Evolutionary conservation across 306 rosid species (phyloP), one percentile per base, ranked within the genome.

Genomic region (Gastrolobium villosum): DNA sequence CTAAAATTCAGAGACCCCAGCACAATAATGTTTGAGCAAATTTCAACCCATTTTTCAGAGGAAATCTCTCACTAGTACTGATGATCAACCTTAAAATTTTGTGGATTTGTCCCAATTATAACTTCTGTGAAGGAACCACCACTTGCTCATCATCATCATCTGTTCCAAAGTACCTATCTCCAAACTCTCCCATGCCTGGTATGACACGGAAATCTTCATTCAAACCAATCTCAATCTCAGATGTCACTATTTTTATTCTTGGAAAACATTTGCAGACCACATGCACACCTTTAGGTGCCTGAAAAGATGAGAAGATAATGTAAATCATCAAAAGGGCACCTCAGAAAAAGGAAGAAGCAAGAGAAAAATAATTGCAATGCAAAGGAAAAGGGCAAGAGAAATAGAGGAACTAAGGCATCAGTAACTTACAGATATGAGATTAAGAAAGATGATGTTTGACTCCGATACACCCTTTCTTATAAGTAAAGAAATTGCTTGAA

Each of bases 151-250:
- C 91, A 3, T 93, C 96, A 45, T 96, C 99, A 57, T 96, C 99
- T 0, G 99, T 96, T 86, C 99, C 99, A 63, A 96, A 96, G 81
- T 96, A 96, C 49, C 99, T 69, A 83, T 96, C 99, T 48, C 99
- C 99, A 37, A 96, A 96, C 87, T 96, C 99, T 5, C 98, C 99
- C 98, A 96, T 96, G 63, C 99, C 98, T 0, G 99, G 99, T 28
- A 96, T 81, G n/a, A 96, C 99, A 4, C 99, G 97, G 36, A 62
- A 96, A 78, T 96, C 97, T 70, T 82, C 72, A 43, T 96, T 96
- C 86, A 96, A 86, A 79, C 98, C 99, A 20, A 50, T 84, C 59
- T 96, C 98, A 36, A 93, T 96, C 89, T 96, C 98, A 41, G 99
- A 96, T 72, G 99, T 96, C 86, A 96, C 99, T 40, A 96, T 96